Conservation (phyloP, 2,329 filamentous ascomycete genomes). For the Stenocarpella maydis region DNA sequence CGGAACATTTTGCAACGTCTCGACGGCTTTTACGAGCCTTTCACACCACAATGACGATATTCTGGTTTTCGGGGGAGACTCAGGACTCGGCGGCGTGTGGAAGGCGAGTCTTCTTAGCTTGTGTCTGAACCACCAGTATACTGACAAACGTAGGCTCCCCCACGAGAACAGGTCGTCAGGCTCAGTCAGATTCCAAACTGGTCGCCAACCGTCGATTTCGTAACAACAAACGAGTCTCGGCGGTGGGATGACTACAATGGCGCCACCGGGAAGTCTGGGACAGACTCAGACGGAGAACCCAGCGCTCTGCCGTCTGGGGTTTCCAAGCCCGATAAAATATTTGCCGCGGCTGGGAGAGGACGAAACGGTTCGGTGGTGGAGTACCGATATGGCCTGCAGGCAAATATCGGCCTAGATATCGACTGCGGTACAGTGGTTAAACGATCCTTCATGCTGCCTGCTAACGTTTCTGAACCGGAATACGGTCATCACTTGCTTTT, state of each 20-base stretch:
- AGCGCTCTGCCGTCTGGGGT: constrained; percentile 60
- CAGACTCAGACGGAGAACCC: constrained; percentile 31
- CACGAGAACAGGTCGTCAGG: constrained; percentile 61
- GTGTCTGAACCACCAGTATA: background rate
- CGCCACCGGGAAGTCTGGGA: constrained; percentile 35
- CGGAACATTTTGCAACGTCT: constrained; percentile 77
- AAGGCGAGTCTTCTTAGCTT: constrained; percentile 57
- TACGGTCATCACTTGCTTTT: constrained; percentile 54
- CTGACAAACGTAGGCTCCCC: constrained; percentile 53
- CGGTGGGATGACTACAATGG: constrained; percentile 41
- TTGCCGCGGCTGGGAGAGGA: constrained; percentile 72
- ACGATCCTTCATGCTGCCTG: constrained; percentile 61
- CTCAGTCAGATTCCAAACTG: constrained; percentile 72
- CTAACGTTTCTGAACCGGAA: constrained; percentile 37
- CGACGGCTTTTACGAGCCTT: constrained; percentile 82
- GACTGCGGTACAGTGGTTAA: constrained; percentile 58
- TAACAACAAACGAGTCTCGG: constrained; percentile 52
- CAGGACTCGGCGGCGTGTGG: constrained; percentile 80
- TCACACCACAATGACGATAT: constrained; percentile 65
- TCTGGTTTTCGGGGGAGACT: constrained; percentile 81
- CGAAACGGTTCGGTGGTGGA: constrained; percentile 71
- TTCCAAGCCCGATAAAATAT: constrained; percentile 63
- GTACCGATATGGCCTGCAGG: constrained; percentile 74
- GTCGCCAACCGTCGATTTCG: constrained; percentile 65
- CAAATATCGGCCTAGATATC: constrained; percentile 68